Percentiles rank a stretch among this genome's conserved stretches.
Conservation (phyloP, 208 protist genomes). For the Trypanosoma platydactyli region DNA sequence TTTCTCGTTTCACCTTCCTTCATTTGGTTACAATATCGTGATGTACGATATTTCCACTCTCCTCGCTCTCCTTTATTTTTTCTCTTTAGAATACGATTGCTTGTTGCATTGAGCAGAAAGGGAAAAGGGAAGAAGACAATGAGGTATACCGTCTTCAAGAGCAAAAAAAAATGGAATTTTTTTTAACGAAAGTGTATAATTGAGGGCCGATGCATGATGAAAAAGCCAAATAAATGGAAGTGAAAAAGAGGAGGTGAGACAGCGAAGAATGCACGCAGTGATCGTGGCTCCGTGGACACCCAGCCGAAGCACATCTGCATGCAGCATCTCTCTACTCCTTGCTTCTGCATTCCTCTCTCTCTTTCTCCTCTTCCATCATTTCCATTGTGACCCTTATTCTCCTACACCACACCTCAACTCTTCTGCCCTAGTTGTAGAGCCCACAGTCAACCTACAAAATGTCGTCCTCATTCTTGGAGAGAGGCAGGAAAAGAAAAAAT, state of each 20-base stretch:
- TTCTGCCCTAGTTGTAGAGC: too few relatives aligned
- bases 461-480: neutral
- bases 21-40: too few relatives aligned
- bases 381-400: neutral
- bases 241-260: slow-evolving; percentile 8
- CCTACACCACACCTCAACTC: neutral
- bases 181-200: neutral
- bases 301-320: slow-evolving; percentile 1
- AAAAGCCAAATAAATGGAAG: neutral
- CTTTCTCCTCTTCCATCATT: neutral
- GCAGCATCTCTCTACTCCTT: neutral
- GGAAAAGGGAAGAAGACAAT: neutral
- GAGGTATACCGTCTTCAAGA: neutral
- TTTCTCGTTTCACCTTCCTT: slow-evolving; percentile 3
- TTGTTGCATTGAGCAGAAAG: too few relatives aligned
- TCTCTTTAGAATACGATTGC: too few relatives aligned
- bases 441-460: too few relatives aligned
- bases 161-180: slow-evolving; percentile 5
- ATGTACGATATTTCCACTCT: too few relatives aligned
- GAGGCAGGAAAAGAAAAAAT: too few relatives aligned
- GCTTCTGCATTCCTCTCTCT: neutral
- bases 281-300: neutral
- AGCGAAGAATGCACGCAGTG: neutral
- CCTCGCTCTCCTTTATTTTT: neutral
- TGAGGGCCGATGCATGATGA: neutral